Conservation (phyloP, 768 basidiomycete species). For the Tylopilus subfusipes region DNA sequence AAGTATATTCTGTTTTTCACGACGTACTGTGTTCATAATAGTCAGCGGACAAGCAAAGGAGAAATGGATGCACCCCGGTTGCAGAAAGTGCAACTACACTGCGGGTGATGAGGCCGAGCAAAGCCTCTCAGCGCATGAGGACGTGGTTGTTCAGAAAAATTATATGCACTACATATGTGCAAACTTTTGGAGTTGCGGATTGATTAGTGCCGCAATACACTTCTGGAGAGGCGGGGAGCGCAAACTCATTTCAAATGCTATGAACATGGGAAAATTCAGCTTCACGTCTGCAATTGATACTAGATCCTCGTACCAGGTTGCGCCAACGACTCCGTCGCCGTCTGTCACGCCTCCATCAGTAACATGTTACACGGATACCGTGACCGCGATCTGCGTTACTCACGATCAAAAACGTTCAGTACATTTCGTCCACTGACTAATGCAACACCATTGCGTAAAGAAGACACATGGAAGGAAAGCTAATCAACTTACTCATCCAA, state of each 20-base stretch:
- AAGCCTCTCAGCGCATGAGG: no score
- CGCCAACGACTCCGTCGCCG: background rate
- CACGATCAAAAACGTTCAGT: conserved; percentile 5
- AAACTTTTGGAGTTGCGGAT: background rate
- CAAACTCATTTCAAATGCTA: conserved; percentile 9
- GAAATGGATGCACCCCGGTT: no score
- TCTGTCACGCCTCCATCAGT: background rate
- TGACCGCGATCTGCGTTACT: background rate
- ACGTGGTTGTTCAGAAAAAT: no score
- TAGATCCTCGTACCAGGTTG: conserved; percentile 3
- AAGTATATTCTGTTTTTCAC: no score
- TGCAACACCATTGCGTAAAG: background rate
- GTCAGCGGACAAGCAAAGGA: no score
- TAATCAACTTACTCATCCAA: conserved; percentile 9
- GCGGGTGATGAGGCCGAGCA: no score
- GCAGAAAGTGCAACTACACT: no score
- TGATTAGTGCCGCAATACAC: background rate
- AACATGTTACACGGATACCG: background rate
- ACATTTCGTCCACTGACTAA: conserved; percentile 7
- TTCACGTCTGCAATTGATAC: background rate
- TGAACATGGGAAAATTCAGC: background rate
- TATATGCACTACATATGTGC: background rate
- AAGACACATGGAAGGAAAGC: no score
- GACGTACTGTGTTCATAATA: no score
- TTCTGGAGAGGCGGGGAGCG: background rate